These are phyloP conservation scores for Sphagnum tenellum DNA, from an alignment of 225 moss, liverwort and hornwort species.

Conservation along the genomic window DNA sequence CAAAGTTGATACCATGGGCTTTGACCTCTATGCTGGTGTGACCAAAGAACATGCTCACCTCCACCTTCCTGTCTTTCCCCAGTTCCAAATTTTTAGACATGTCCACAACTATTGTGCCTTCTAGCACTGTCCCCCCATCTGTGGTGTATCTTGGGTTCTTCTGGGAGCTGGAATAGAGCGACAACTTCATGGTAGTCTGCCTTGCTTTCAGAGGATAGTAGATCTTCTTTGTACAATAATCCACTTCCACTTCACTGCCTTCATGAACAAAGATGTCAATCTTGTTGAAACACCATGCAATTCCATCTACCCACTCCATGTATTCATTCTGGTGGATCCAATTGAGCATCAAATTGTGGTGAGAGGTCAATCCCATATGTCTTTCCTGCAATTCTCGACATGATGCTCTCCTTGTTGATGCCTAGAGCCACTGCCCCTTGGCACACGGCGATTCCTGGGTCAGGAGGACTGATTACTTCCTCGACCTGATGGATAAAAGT, in stretches of 20 bases:
- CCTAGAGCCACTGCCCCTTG: neutral
- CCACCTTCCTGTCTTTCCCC: neutral
- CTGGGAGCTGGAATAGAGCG: too few relatives aligned
- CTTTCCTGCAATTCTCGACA: neutral
- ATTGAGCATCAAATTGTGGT: constrained; percentile 27
- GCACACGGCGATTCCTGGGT: constrained; percentile 3
- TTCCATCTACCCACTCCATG: constrained; percentile 10
- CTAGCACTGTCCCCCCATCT: too few relatives aligned
- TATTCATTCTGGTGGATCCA: constrained; percentile 10
- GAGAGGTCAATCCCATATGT: too few relatives aligned
- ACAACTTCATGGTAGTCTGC: too few relatives aligned
- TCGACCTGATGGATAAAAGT: neutral
- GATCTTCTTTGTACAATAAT: neutral
- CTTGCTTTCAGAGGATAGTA: too few relatives aligned
- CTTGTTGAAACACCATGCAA: constrained; percentile 20
- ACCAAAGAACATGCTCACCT: constrained; percentile 9
- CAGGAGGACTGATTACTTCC: constrained; percentile 1
- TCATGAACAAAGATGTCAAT: constrained; percentile 33
- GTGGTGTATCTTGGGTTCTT: too few relatives aligned
- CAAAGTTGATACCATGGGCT: neutral
- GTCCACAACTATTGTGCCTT: neutral
- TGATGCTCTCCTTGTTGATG: neutral
- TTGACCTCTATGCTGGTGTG: constrained; percentile 2
- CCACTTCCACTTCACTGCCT: constrained; percentile 29
- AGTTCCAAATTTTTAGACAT: constrained; percentile 1